phyloP scores from a whole-genome alignment of 768 basidiomycete species.

The Amanita rimosa region DNA sequence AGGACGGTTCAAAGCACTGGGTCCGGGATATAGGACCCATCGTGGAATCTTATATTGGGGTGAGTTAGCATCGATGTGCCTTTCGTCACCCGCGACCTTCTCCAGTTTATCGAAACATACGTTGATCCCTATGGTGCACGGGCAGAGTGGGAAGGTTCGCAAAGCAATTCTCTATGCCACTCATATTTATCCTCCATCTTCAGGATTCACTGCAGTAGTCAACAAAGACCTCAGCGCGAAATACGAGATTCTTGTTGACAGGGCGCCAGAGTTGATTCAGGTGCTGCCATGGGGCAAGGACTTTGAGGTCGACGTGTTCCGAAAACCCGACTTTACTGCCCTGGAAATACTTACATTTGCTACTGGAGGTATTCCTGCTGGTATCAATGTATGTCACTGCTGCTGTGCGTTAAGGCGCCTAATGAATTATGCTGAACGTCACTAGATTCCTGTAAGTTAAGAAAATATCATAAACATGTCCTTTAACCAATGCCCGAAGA shows the following conservation, averaged over 20 bases:
- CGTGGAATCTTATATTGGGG: conserved; percentile 80
- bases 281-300: conserved; percentile 72
- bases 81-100: neutral
- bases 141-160: conserved; percentile 83
- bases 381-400: conserved; percentile 56
- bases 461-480: neutral
- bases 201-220: conserved; percentile 82
- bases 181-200: conserved; percentile 5
- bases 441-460: conserved; percentile 49
- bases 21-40: conserved; percentile 82
- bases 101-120: conserved; percentile 68
- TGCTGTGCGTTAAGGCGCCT: neutral
- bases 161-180: neutral
- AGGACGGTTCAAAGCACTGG: conserved; percentile 69
- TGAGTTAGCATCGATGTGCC: conserved; percentile 14
- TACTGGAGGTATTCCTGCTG: conserved; percentile 79
- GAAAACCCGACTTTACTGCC: conserved; percentile 82
- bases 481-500: conserved; percentile 23
- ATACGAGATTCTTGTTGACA: conserved; percentile 65
- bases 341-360: conserved; percentile 76
- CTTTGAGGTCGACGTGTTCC: conserved; percentile 63
- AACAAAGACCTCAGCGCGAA: conserved; percentile 77
- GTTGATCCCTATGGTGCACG: conserved; percentile 87
- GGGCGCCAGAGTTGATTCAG: conserved; percentile 72
- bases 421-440: neutral